Conservation (phyloP, 1,284 basidiomycete species). For the Hymenochaete sp. region DNA sequence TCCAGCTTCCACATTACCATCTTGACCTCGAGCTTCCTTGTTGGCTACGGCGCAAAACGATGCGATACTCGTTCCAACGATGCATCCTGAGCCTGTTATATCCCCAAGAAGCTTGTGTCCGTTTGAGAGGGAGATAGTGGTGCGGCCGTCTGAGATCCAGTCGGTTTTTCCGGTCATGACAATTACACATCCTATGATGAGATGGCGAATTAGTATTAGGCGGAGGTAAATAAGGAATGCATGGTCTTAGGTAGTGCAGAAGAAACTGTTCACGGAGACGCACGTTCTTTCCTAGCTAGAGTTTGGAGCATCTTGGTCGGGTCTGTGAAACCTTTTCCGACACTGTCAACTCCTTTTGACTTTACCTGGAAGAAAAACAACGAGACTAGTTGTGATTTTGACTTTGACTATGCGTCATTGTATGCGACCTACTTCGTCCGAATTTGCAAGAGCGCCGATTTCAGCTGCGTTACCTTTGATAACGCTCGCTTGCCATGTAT, state of each 20-base stretch:
- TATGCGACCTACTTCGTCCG: conserved; percentile 48
- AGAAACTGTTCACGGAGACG: conserved; percentile 22
- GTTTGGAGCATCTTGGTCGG: conserved; percentile 62
- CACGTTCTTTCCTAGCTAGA: conserved; percentile 73
- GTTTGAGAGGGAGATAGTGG: conserved; percentile 63
- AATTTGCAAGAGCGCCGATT: conserved; percentile 70
- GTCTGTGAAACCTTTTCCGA: conserved; percentile 69
- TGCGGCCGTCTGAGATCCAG: conserved; percentile 79
- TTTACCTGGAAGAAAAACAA: conserved; percentile 40
- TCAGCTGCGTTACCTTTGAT: conserved; percentile 97
- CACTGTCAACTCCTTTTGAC: conserved; percentile 84
- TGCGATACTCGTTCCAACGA: conserved; percentile 71
- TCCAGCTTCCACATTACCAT: conserved; percentile 25
- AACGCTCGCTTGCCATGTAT: conserved; percentile 80
- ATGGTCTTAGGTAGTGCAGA: background rate
- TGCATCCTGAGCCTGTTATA: conserved; percentile 89
- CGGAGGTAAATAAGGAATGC: background rate
- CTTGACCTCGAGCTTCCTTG: conserved; percentile 27
- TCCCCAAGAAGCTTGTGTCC: conserved; percentile 69
- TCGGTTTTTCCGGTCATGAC: conserved; percentile 79
- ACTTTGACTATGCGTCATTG: background rate
- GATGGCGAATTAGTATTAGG: no score
- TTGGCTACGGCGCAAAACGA: conserved; percentile 71
- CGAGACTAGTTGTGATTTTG: background rate
- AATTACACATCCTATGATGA: conserved; percentile 60